Evolutionary conservation across 768 basidiomycete species (phyloP), one percentile per base, ranked within the genome.

Genomic region (Psilocybe sp.): DNA sequence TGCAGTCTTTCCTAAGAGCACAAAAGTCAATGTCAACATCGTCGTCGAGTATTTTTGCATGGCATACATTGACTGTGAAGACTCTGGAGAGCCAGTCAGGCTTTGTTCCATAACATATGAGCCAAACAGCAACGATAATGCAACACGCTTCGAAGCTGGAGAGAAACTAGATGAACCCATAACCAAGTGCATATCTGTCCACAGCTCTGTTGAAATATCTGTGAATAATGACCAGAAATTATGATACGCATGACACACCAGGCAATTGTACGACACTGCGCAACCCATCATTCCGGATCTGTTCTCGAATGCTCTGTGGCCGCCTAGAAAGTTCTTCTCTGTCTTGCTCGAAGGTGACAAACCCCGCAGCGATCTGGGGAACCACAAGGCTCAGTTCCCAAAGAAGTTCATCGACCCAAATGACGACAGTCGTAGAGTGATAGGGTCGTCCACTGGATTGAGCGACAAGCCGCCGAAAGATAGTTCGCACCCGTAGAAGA

Each of bases 231-330:
- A 4, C 36, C 13, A 18, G 40, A 48, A 39, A 36, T 37, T 13
- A 38, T 7, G 19, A 38, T 7, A 31, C 31, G 23, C 44, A 28
- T 12, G 38, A 48, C 58, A 52, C 64, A 84, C 87, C 75, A 51
- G 89, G 88, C n/a, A 91, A 67, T 55, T 89, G 87, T 18, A 76
- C 67, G 4, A 84, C 82, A 36, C 84, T 85, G 36, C 75, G 72
- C 28, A 88, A 60, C 47, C 64, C 67, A 50, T 82, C 78, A 14
- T 80, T 73, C 36, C 79, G 73, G 49, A 69, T 69, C 46, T 79
- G 78, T n/a, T 43, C 51, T 53, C 51, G 63, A 59, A 73, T 60
- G 51, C 51, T 73, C 49, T 62, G 34, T 40, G 40, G 7, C 16
- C 13, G 31, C 4, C 40, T 7, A 13, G 18, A 15, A 7, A 32